Conservation (phyloP, 2,329 filamentous ascomycete species). For the Xylaria arbuscula region DNA sequence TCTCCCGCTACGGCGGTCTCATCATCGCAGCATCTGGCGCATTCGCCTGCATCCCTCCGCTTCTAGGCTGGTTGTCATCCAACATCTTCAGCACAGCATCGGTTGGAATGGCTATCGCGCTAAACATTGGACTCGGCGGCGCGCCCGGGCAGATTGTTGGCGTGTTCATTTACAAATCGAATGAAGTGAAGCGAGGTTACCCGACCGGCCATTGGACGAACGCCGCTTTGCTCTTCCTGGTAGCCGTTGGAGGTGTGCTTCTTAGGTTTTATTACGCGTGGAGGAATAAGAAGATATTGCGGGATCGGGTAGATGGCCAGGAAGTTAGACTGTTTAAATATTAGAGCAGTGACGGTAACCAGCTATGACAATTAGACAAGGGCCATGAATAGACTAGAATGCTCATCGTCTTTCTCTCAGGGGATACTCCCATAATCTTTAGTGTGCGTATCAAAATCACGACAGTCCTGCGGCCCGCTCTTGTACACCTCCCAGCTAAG, state of each 20-base stretch:
- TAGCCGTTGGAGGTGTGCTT: slow-evolving; percentile 41
- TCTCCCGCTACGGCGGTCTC: slow-evolving; percentile 73
- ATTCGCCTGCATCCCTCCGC: slow-evolving; percentile 75
- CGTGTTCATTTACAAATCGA: slow-evolving; percentile 77
- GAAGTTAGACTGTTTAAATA: slow-evolving; percentile 56
- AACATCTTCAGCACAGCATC: slow-evolving; percentile 74
- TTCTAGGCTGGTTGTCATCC: slow-evolving; percentile 75
- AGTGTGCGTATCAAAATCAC: neutral
- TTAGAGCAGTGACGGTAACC: slow-evolving; percentile 23
- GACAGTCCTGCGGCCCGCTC: too few relatives aligned
- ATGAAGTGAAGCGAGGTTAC: slow-evolving; percentile 70
- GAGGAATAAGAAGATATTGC: slow-evolving; percentile 55
- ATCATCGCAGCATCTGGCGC: slow-evolving; percentile 74
- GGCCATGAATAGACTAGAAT: neutral
- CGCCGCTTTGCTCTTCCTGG: slow-evolving; percentile 55
- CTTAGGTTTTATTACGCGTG: slow-evolving; percentile 67
- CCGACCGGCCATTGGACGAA: slow-evolving; percentile 73
- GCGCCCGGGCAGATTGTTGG: slow-evolving; percentile 77
- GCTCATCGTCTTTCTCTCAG: neutral
- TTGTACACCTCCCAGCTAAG: neutral
- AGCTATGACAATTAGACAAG: neutral
- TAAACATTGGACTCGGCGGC: slow-evolving; percentile 74
- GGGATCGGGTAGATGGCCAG: slow-evolving; percentile 47
- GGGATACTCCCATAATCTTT: neutral
- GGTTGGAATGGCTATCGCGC: slow-evolving; percentile 74